These are phyloP conservation scores for Lentinus polychrous DNA, from an alignment of 1,284 basidiomycete genomes.

Conservation along the genomic window DNA sequence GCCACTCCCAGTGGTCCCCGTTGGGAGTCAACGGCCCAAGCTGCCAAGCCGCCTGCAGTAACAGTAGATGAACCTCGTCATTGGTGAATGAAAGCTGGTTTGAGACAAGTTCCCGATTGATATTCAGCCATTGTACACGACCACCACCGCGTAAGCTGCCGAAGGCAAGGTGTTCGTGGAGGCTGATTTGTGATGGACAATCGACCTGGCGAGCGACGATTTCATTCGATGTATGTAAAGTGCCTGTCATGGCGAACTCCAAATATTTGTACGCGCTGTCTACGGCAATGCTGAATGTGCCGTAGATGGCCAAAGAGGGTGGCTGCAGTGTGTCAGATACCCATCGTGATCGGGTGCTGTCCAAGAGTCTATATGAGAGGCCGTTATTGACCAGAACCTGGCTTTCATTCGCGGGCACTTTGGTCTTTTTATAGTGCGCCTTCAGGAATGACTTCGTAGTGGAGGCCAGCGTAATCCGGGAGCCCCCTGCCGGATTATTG, in stretches of 20 bases:
- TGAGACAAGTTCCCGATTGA: slow-evolving; percentile 33
- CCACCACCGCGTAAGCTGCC: slow-evolving; percentile 35
- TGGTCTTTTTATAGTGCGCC: slow-evolving; percentile 28
- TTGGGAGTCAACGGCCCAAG: slow-evolving; percentile 27
- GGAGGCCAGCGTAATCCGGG: slow-evolving; percentile 30
- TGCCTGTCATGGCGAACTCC: slow-evolving; percentile 29
- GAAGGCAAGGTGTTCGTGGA: slow-evolving; percentile 31
- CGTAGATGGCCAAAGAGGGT: not conserved
- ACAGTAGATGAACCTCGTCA: slow-evolving; percentile 32
- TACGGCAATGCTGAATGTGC: not conserved
- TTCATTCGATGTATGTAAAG: slow-evolving; percentile 35
- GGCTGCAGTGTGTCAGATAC: not conserved
- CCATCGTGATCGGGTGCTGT: not conserved
- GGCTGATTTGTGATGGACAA: slow-evolving; percentile 19
- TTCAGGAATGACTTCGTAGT: slow-evolving; percentile 31
- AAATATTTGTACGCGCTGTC: slow-evolving; percentile 15
- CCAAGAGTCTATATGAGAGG: not conserved
- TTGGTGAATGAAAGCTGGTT: slow-evolving; percentile 29
- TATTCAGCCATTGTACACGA: slow-evolving; percentile 43
- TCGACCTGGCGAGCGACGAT: slow-evolving; percentile 34
- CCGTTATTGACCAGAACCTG: not conserved
- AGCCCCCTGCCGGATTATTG: no score
- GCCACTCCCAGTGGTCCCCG: not conserved
- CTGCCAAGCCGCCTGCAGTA: slow-evolving; percentile 36
- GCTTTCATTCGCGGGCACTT: slow-evolving; percentile 18